phyloP scores from a whole-genome alignment of 345 rosid species.

The Linum trigynum region DNA sequence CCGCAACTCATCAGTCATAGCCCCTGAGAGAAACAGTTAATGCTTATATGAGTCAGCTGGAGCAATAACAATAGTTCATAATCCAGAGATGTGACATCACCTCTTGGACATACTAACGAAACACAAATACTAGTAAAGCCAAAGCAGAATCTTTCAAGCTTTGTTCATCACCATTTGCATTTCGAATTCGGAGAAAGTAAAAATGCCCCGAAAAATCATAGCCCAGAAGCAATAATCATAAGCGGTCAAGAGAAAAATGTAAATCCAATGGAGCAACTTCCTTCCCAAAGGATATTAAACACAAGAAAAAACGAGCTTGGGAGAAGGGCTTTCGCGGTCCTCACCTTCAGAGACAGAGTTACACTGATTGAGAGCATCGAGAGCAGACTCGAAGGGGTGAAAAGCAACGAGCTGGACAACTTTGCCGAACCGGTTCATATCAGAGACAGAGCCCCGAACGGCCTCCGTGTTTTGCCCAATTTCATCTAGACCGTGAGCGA shows the following conservation, averaged over 20 bases:
- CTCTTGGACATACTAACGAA: no score
- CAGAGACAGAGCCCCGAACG: conserved; percentile 58
- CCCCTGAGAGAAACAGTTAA: conserved; percentile 14
- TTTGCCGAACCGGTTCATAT: conserved; percentile 65
- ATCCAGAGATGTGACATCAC: no score
- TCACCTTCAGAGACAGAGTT: conserved; percentile 82
- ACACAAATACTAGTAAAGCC: no score
- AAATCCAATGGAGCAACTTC: neutral
- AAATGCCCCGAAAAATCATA: no score
- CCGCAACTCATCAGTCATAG: conserved; percentile 82
- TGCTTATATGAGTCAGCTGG: no score
- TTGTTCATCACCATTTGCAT: no score
- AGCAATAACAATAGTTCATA: no score
- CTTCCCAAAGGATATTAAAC: neutral
- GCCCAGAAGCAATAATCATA: no score
- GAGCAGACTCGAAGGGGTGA: conserved; percentile 51
- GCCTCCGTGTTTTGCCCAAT: conserved; percentile 82
- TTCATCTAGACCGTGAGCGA: conserved; percentile 59
- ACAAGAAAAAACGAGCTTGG: neutral
- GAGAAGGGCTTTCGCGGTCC: neutral
- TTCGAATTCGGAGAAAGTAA: no score
- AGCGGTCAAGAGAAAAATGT: neutral
- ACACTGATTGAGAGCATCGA: conserved; percentile 69
- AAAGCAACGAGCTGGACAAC: conserved; percentile 71
- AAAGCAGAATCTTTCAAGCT: no score